Evolutionary conservation across 2,329 filamentous ascomycete genomes (phyloP).

Genomic region (Aureobasidium sp.): DNA sequence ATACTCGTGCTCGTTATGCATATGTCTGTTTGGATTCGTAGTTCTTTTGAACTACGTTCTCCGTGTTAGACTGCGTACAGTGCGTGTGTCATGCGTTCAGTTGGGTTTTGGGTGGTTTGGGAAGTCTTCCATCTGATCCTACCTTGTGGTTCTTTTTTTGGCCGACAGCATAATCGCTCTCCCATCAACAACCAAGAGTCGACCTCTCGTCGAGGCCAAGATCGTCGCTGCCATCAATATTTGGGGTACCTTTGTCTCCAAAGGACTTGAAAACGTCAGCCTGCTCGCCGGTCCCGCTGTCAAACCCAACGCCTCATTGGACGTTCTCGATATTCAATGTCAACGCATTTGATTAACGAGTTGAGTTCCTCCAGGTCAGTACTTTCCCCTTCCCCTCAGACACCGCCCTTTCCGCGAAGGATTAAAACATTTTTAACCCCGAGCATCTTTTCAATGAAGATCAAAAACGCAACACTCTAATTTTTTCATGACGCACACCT

Average conservation of each 20-base stretch:
- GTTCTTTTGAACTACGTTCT: conserved; percentile 9
- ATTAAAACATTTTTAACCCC: conserved; percentile 15
- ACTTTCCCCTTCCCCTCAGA: not conserved
- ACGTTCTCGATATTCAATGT: no score
- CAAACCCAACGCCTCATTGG: no score
- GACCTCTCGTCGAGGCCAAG: no score
- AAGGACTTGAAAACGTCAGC: no score
- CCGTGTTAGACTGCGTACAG: conserved; percentile 9
- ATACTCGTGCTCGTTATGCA: conserved; percentile 1
- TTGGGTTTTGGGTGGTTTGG: conserved; percentile 11
- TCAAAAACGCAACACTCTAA: conserved; percentile 16
- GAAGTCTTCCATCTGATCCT: no score
- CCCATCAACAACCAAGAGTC: no score
- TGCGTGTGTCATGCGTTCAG: conserved; percentile 10
- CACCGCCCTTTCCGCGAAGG: conserved; percentile 4
- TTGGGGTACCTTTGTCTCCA: no score
- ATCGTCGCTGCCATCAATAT: no score
- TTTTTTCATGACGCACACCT: conserved; percentile 15
- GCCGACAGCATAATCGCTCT: not conserved
- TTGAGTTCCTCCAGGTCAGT: conserved; percentile 7
- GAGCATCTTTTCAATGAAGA: conserved; percentile 14
- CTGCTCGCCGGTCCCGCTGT: no score
- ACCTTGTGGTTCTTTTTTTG: no score
- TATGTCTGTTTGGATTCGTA: not conserved
- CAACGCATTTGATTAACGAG: no score